These are phyloP conservation scores for Arabis alpina DNA, from an alignment of 345 rosid species.

Conservation along the genomic window DNA sequence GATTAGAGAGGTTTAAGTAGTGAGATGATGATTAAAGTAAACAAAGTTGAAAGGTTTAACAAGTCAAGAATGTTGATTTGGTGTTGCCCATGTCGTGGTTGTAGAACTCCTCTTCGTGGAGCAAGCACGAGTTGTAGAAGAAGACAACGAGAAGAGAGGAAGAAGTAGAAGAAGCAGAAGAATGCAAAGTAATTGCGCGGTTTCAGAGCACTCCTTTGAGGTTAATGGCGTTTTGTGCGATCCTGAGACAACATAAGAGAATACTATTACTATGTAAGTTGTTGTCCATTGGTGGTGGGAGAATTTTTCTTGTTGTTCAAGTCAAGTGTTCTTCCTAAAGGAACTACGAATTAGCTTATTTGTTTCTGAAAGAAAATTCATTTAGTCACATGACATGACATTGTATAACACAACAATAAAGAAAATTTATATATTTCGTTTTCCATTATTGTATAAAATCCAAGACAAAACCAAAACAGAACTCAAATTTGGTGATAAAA, in stretches of 20 bases:
- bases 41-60: conserved; percentile 17
- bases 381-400: conserved; percentile 10
- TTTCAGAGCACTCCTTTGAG: conserved; percentile 58
- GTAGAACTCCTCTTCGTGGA: too few relatives aligned
- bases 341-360: conserved; percentile 12
- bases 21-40: not conserved
- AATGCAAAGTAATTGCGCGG: not conserved
- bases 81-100: conserved; percentile 27
- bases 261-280: conserved; percentile 63
- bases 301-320: conserved; percentile 27
- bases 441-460: not conserved
- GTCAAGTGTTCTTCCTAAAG: conserved; percentile 14
- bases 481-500: conserved; percentile 36
- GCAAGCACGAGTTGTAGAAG: too few relatives aligned
- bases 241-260: conserved; percentile 62
- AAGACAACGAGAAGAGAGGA: too few relatives aligned
- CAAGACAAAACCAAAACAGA: not conserved
- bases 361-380: conserved; percentile 15
- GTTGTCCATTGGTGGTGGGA: conserved; percentile 38
- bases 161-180: too few relatives aligned
- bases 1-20: conserved; percentile 32
- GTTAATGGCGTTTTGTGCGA: conserved; percentile 66
- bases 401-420: conserved; percentile 18
- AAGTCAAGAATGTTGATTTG: conserved; percentile 31
- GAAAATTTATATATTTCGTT: too few relatives aligned